Evolutionary conservation across 306 rosid species (phyloP).

Genomic region (Quercus variabilis): DNA sequence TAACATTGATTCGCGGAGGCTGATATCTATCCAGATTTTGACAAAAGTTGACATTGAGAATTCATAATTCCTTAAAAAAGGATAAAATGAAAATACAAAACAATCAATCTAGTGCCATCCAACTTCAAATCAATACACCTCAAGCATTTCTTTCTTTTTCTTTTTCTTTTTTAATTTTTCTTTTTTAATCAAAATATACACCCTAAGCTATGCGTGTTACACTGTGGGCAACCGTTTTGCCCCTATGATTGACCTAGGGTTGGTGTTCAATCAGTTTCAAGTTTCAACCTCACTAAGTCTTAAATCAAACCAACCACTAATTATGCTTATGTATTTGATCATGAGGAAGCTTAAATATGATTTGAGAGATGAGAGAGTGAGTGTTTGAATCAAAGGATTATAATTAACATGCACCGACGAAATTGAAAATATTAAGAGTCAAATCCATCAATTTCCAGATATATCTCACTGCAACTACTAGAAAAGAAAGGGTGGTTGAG

Average conservation of each 20-base stretch:
- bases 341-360: not conserved
- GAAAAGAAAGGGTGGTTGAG: constrained; percentile 7
- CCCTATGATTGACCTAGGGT: not conserved
- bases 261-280: not conserved
- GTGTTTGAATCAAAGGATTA: not conserved
- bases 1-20: too few relatives aligned
- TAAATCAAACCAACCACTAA: not conserved
- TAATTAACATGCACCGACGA: constrained; percentile 3
- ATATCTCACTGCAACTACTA: constrained; percentile 5
- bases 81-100: too few relatives aligned
- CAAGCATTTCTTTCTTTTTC: too few relatives aligned
- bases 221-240: not conserved
- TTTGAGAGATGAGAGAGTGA: not conserved
- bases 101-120: too few relatives aligned
- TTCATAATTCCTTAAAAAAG: too few relatives aligned
- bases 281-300: not conserved
- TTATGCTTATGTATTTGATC: not conserved
- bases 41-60: too few relatives aligned
- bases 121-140: too few relatives aligned
- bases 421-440: constrained; percentile 4
- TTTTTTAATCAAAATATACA: too few relatives aligned
- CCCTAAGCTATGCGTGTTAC: not conserved
- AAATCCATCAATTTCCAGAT: constrained; percentile 15
- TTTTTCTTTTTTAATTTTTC: too few relatives aligned
- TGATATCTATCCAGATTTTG: too few relatives aligned